phyloP scores from a whole-genome alignment of 2,329 filamentous ascomycete genomes.

The Aspergillus glaucus region DNA sequence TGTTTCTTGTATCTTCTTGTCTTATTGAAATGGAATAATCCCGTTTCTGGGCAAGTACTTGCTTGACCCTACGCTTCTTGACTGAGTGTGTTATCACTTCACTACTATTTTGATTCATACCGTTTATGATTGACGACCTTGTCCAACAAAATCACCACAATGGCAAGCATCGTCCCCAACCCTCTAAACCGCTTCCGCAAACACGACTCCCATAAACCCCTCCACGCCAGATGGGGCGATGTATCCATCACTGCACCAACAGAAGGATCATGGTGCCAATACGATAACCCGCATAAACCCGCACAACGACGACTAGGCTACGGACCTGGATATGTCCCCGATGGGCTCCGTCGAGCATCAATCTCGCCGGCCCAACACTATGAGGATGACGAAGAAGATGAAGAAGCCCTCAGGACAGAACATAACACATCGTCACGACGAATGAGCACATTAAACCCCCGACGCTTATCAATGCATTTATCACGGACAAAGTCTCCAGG shows the following conservation, averaged over 20 bases:
- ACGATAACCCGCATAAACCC: slow-evolving; percentile 21
- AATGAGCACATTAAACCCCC: slow-evolving; percentile 16
- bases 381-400: slow-evolving; percentile 8
- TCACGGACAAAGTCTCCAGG: slow-evolving; percentile 9
- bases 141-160: not conserved
- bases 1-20: no score
- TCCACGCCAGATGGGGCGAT: slow-evolving; percentile 37
- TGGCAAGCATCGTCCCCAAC: not conserved
- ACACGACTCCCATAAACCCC: slow-evolving; percentile 17
- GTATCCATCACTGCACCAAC: slow-evolving; percentile 32
- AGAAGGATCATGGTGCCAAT: slow-evolving; percentile 34
- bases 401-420: slow-evolving; percentile 1
- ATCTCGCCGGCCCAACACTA: slow-evolving; percentile 2
- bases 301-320: slow-evolving; percentile 13
- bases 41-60: no score
- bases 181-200: slow-evolving; percentile 28
- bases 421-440: slow-evolving; percentile 15
- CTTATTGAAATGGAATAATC: no score
- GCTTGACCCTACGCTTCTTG: no score
- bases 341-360: slow-evolving; percentile 4
- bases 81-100: no score
- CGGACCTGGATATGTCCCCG: slow-evolving; percentile 25
- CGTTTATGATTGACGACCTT: not conserved
- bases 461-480: slow-evolving; percentile 24
- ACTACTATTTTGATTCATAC: not conserved